Conservation (phyloP, 2,329 filamentous ascomycete genomes). For the Colletotrichum liriopes region DNA sequence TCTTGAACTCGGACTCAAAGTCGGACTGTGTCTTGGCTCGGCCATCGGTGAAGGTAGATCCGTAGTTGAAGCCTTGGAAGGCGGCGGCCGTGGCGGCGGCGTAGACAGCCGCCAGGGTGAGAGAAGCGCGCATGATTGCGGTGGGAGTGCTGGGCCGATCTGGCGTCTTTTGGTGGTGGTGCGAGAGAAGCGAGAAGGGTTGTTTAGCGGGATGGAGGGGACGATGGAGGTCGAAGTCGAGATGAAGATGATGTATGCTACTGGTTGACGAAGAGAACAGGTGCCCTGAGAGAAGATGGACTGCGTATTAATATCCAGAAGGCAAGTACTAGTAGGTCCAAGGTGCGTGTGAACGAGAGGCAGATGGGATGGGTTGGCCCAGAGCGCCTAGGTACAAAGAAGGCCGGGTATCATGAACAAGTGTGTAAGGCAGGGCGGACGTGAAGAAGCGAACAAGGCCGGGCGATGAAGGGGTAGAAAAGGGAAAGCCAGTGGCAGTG, state of each 20-base stretch:
- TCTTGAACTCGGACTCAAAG: constrained; percentile 80
- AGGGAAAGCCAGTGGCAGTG: not conserved
- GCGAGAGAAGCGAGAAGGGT: not conserved
- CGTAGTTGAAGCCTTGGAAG: constrained; percentile 82
- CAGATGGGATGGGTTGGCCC: not conserved
- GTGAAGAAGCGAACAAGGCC: not conserved
- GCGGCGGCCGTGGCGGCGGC: constrained; percentile 55
- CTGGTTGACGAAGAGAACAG: not conserved
- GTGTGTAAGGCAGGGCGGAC: not conserved
- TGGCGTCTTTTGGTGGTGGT: not conserved
- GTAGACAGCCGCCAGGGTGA: constrained; percentile 47
- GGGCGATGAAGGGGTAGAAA: constrained; percentile 4
- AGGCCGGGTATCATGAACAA: not conserved
- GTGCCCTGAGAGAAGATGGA: constrained; percentile 1
- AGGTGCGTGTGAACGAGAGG: constrained; percentile 11
- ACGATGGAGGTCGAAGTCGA: not conserved
- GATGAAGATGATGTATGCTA: not conserved
- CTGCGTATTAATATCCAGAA: not conserved
- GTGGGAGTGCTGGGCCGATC: not conserved
- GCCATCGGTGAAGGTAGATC: constrained; percentile 73
- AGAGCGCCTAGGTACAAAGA: constrained; percentile 11
- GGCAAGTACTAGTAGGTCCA: not conserved
- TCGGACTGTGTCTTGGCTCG: constrained; percentile 73
- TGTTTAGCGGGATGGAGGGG: no score
- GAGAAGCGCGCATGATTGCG: constrained; percentile 33